Evolutionary conservation across 352 stramenopile species (phyloP).

Genomic region (Pythium diclinum): DNA sequence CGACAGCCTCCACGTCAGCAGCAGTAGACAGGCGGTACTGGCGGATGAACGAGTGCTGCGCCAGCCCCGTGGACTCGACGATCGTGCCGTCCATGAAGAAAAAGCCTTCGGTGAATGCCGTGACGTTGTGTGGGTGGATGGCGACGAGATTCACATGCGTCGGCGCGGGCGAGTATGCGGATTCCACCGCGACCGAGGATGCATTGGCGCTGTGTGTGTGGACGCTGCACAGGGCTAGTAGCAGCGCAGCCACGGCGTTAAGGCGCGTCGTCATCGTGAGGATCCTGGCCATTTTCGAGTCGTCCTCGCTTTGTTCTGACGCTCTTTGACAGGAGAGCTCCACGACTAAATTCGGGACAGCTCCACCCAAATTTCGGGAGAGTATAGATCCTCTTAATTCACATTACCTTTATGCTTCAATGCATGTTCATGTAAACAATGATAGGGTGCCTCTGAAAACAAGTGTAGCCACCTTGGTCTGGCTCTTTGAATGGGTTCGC

Average conservation of each 20-base stretch:
- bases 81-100: conserved; percentile 58
- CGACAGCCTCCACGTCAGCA: conserved; percentile 1
- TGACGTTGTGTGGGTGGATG: conserved; percentile 65
- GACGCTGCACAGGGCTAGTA: neutral
- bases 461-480: too few relatives aligned
- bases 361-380: too few relatives aligned
- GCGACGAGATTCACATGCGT: conserved; percentile 54
- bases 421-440: too few relatives aligned
- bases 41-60: conserved; percentile 63
- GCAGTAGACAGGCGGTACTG: conserved; percentile 42
- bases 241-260: neutral
- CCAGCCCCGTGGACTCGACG: conserved; percentile 75
- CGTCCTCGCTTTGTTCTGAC: neutral
- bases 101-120: conserved; percentile 72
- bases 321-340: neutral
- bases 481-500: neutral
- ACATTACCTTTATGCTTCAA: too few relatives aligned
- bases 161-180: neutral
- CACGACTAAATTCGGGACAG: neutral
- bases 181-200: neutral
- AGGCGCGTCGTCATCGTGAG: neutral
- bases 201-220: neutral
- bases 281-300: neutral
- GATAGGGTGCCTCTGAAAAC: too few relatives aligned
- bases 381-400: too few relatives aligned